Percentiles rank a stretch among this genome's conserved stretches.
Conservation (phyloP, 2,329 filamentous ascomycete genomes). For the Raffaelea albimanens region DNA sequence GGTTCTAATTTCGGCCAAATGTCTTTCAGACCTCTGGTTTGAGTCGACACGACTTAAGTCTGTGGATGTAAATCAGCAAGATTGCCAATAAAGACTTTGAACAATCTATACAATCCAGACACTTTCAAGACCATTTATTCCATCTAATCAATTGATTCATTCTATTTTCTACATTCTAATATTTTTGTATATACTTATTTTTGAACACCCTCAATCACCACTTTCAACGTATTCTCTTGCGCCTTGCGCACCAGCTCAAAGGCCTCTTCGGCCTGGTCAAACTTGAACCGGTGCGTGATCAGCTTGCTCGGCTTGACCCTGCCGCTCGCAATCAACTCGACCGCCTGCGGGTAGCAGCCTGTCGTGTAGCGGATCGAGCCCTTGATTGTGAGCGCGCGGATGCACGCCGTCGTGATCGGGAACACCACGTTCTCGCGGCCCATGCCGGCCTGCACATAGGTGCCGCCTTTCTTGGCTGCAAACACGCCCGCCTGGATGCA, state of each 20-base stretch:
- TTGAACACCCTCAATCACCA: constrained; percentile 10
- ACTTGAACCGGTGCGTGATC: constrained; percentile 25
- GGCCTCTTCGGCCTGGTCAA: constrained; percentile 8
- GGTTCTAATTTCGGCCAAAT: too few relatives aligned
- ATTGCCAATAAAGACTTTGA: too few relatives aligned
- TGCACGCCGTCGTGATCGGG: constrained; percentile 39
- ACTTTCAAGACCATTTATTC: too few relatives aligned
- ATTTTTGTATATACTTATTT: neutral
- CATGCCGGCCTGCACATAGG: constrained; percentile 42
- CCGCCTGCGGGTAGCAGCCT: constrained; percentile 38
- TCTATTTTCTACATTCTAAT: neutral
- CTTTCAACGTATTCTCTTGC: constrained; percentile 10
- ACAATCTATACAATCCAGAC: too few relatives aligned
- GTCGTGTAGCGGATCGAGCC: constrained; percentile 37
- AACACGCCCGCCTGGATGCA: constrained; percentile 67
- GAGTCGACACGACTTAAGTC: too few relatives aligned
- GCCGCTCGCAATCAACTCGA: constrained; percentile 34
- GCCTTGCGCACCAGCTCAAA: constrained; percentile 9
- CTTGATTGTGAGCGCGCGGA: constrained; percentile 35
- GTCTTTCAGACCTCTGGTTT: too few relatives aligned
- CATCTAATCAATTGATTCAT: too few relatives aligned
- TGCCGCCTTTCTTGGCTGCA: constrained; percentile 28
- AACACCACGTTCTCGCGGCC: constrained; percentile 34
- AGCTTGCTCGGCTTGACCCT: constrained; percentile 28
- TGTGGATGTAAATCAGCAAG: too few relatives aligned